Conservation (phyloP, 768 basidiomycete species). For the Panus rudis region DNA sequence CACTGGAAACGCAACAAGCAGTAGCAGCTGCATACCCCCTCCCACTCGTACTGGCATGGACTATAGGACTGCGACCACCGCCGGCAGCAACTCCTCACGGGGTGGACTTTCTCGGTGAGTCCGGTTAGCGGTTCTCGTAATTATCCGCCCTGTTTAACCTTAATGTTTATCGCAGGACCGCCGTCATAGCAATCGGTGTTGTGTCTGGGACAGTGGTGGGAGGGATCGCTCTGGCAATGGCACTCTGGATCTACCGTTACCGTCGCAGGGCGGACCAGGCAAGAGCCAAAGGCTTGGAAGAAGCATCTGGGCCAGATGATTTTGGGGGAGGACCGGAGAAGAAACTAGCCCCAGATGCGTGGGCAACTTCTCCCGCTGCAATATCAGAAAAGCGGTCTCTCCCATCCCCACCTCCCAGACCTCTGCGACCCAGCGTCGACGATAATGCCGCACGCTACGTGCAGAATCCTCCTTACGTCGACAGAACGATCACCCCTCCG, state of each 20-base stretch:
- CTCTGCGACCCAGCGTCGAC: too few species aligned
- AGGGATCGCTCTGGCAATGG: constrained; percentile 35
- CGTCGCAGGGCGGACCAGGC: constrained; percentile 24
- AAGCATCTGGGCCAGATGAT: too few species aligned
- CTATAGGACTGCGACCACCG: constrained; percentile 3
- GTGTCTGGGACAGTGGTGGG: constrained; percentile 31
- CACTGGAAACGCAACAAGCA: constrained; percentile 19
- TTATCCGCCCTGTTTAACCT: too few species aligned
- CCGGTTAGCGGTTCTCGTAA: too few species aligned
- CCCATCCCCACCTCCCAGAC: too few species aligned
- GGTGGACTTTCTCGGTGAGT: constrained; percentile 7
- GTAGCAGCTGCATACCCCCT: constrained; percentile 20
- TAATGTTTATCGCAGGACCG: constrained; percentile 32
- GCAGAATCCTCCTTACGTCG: too few species aligned
- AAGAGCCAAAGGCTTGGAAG: constrained; percentile 13
- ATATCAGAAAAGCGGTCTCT: too few species aligned
- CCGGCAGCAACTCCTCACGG: constrained; percentile 9
- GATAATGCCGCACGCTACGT: too few species aligned
- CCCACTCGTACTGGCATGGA: constrained; percentile 25
- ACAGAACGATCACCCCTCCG: too few species aligned
- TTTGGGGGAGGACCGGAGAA: not conserved
- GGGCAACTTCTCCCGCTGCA: too few species aligned
- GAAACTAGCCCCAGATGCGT: too few species aligned
- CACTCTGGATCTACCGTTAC: constrained; percentile 36
- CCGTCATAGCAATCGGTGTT: constrained; percentile 39